Evolutionary conservation across 1,284 basidiomycete genomes (phyloP).

Genomic region (Xerocomus alliaceus): DNA sequence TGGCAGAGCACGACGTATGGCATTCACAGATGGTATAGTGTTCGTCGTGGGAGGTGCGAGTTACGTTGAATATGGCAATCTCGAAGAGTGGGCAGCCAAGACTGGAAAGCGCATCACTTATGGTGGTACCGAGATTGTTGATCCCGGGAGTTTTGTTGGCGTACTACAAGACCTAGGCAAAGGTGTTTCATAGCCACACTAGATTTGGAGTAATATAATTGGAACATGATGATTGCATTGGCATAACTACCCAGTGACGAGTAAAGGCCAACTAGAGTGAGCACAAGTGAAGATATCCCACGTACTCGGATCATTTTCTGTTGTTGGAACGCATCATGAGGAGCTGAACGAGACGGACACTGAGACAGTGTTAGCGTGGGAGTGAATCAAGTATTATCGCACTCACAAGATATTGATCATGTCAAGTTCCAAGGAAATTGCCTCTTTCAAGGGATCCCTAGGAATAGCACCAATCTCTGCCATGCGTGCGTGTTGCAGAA

Average conservation of each 20-base stretch:
- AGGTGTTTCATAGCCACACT: conserved; percentile 21
- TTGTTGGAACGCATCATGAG: conserved; percentile 69
- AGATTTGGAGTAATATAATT: conserved; percentile 3
- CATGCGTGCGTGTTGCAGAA: conserved; percentile 78
- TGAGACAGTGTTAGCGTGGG: conserved; percentile 35
- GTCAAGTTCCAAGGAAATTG: conserved; percentile 81
- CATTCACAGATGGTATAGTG: conserved; percentile 89
- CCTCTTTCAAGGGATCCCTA: conserved; percentile 81
- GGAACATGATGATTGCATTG: not conserved
- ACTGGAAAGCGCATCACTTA: conserved; percentile 89
- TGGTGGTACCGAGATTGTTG: conserved; percentile 94
- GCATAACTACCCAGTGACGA: conserved; percentile 1
- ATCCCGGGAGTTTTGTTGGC: conserved; percentile 84
- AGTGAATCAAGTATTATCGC: not conserved
- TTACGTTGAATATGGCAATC: conserved; percentile 96
- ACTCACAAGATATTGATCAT: conserved; percentile 87
- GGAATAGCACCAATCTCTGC: conserved; percentile 72
- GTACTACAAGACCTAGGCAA: conserved; percentile 71
- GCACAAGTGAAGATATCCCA: not conserved
- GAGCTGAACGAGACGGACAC: conserved; percentile 84
- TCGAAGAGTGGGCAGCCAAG: conserved; percentile 88
- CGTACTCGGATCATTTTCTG: conserved; percentile 43
- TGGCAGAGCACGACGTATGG: conserved; percentile 70
- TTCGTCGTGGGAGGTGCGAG: conserved; percentile 97
- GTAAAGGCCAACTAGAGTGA: not conserved